Evolutionary conservation across 129 eudicot genomes (phyloP).

Genomic region (Saussurea involucrata): DNA sequence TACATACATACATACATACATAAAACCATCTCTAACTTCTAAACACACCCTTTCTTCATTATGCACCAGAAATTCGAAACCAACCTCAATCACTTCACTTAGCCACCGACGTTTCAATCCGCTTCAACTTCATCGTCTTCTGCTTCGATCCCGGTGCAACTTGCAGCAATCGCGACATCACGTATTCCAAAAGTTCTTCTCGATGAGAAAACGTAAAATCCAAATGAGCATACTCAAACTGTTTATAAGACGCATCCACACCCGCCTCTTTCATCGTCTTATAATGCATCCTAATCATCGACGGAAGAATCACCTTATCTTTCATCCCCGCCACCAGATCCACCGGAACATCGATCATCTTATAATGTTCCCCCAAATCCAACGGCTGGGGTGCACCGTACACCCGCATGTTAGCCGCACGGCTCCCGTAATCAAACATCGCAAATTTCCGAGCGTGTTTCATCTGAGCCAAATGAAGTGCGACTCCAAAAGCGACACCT

Average conservation of each 20-base stretch:
- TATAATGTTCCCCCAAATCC: slow-evolving; percentile 73
- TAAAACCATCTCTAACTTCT: slow-evolving; percentile 24
- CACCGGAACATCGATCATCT: slow-evolving; percentile 73
- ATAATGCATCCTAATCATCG: slow-evolving; percentile 84
- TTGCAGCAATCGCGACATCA: slow-evolving; percentile 69
- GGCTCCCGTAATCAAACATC: slow-evolving; percentile 86
- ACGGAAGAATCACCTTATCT: slow-evolving; percentile 81
- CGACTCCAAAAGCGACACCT: slow-evolving; percentile 80
- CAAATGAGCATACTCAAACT: slow-evolving; percentile 90
- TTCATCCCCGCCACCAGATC: slow-evolving; percentile 90
- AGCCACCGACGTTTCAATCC: slow-evolving; percentile 14
- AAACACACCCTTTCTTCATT: background rate
- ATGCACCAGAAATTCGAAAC: background rate
- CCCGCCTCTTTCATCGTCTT: slow-evolving; percentile 59
- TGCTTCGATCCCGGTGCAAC: slow-evolving; percentile 43
- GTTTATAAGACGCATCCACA: slow-evolving; percentile 69
- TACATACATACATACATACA: background rate
- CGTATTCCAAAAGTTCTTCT: slow-evolving; percentile 85
- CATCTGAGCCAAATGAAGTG: slow-evolving; percentile 84
- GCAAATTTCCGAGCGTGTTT: slow-evolving; percentile 46
- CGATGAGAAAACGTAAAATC: slow-evolving; percentile 91
- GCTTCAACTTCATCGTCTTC: slow-evolving; percentile 35
- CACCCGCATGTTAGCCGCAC: slow-evolving; percentile 49
- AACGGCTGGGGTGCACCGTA: slow-evolving; percentile 78
- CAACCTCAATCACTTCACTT: slow-evolving; percentile 16